Evolutionary conservation across 768 basidiomycete genomes (phyloP), one percentile per base, ranked within the genome.

Genomic region (Mycena belliarum): DNA sequence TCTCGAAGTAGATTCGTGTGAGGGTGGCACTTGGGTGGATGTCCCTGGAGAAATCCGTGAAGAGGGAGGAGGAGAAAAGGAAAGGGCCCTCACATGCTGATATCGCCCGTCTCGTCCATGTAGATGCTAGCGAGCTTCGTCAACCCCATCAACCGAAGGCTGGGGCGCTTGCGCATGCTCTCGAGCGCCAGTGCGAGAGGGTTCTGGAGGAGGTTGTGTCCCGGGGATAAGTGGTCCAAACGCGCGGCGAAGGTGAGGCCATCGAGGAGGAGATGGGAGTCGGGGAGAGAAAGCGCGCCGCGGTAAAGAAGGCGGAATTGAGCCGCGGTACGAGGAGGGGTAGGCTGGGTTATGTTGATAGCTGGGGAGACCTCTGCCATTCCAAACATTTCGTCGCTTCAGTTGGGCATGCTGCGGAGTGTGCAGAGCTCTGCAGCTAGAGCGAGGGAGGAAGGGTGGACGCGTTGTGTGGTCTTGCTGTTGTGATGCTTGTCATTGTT

Each of bases 141-240:
- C 0, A 77, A 75, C 3, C 83, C 87, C 47, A 83, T 73, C 57
- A 88, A 79, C 33, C 82, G 77, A 20, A 92, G 71, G 24, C 81
- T 80, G 1, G 85, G 86, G 20, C 88, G 72, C 18, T 88, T 87
- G 37, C 89, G 88, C 88, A 92, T 90, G 69, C 84, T 89, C 71
- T 91, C 90, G 49, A 92, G 68, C 0, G 88, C 85, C 21, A 35
- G 33, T 4, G 33, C 33, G 33, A 35, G 33, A 15, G 7, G 33
- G 33, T 35, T 35, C 33, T 35, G 33, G 6, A 35, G 33, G 9
- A 15, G 33, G 33, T 8, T 35, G 5, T 8, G 33, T 10, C 33
- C 33, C 14, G 33, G 16, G 16, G 69, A 69, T 6, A 74, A 68
- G 1, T 77, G 71, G 35, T 79, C 77, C 5, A 85, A 67, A 0